phyloP scores from a whole-genome alignment of 257 asterid species.

The Anisodus tanguticus region DNA sequence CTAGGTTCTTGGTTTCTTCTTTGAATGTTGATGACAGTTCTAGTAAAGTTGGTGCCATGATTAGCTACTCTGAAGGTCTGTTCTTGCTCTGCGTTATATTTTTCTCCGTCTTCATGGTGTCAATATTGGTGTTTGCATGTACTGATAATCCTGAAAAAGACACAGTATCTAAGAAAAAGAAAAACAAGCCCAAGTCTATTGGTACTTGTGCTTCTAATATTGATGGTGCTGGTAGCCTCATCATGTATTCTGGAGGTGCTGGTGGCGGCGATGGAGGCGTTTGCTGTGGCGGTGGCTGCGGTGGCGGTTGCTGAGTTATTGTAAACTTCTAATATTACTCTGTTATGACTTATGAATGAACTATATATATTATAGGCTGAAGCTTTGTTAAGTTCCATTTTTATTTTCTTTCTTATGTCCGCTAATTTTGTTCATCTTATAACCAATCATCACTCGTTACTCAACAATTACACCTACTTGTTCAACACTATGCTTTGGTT shows the following conservation, averaged over 20 bases:
- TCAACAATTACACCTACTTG: no score
- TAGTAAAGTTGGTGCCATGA: no score
- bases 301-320: neutral
- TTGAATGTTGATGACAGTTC: neutral
- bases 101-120: neutral
- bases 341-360: neutral
- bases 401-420: neutral
- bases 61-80: neutral
- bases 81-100: neutral
- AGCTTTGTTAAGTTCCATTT: neutral
- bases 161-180: neutral
- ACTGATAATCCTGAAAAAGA: neutral
- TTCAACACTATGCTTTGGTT: no score
- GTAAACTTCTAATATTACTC: neutral
- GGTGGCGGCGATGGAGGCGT: neutral
- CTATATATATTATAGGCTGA: neutral
- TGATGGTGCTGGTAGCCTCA: neutral
- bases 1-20: conserved; percentile 25
- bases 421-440: neutral
- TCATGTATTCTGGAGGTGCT: neutral
- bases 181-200: neutral
- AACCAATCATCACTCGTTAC: no score
- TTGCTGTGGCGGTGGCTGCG: neutral
- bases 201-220: neutral
- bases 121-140: conserved; percentile 17